These are phyloP conservation scores for Neurospora terricola DNA, from an alignment of 495 filamentous ascomycete species.

Conservation along the genomic window DNA sequence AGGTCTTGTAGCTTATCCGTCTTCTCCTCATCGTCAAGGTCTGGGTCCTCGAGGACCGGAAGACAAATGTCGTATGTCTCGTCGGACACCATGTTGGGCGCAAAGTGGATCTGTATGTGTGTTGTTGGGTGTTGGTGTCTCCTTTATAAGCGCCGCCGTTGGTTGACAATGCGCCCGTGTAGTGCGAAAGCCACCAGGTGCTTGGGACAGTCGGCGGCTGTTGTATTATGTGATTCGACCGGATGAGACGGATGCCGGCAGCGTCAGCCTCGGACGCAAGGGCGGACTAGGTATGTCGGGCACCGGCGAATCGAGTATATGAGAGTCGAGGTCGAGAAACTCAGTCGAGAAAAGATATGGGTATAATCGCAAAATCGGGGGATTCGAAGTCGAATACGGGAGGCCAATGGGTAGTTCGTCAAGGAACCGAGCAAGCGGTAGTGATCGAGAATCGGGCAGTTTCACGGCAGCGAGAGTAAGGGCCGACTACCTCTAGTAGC, in stretches of 20 bases:
- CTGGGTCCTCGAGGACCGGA: slow-evolving; percentile 72
- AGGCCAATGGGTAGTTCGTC: slow-evolving; percentile 1
- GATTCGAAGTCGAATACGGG: not conserved
- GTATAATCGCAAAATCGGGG: not conserved
- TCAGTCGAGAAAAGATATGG: not conserved
- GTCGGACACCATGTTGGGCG: slow-evolving; percentile 71
- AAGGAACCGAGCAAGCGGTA: not conserved
- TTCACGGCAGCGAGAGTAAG: slow-evolving; percentile 7
- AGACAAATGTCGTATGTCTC: slow-evolving; percentile 85
- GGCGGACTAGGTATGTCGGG: not conserved
- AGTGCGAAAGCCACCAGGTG: not conserved
- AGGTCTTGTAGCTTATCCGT: slow-evolving; percentile 85
- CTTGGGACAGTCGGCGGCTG: not conserved
- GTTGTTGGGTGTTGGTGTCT: not conserved
- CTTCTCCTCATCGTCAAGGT: slow-evolving; percentile 88
- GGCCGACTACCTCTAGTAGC: slow-evolving; percentile 15
- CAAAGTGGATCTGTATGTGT: not conserved
- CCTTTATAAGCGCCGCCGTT: not conserved
- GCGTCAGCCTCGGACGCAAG: not conserved
- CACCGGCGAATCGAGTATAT: not conserved
- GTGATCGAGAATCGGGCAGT: slow-evolving; percentile 3
- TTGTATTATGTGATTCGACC: not conserved
- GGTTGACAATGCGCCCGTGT: slow-evolving; percentile 5
- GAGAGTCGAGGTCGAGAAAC: not conserved
- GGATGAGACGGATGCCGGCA: not conserved